phyloP scores from a whole-genome alignment of 768 basidiomycete genomes.

The Boletus subparvulus region DNA sequence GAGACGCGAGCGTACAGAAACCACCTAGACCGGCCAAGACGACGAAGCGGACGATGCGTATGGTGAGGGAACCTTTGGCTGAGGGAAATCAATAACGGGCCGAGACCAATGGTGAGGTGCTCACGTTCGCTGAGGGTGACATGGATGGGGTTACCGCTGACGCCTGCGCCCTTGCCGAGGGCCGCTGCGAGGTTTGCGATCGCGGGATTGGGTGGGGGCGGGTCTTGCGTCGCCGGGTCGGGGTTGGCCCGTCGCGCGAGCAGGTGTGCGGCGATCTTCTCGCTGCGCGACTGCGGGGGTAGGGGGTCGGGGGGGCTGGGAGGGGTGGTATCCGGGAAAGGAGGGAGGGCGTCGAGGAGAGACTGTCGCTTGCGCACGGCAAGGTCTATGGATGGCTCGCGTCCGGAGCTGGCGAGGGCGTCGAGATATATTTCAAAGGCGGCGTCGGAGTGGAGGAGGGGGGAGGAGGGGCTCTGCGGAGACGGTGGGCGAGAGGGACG shows the following conservation, averaged over 20 bases:
- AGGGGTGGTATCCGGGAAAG: conserved; percentile 17
- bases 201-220: conserved; percentile 30
- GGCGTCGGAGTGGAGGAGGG: conserved; percentile 64
- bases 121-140: conserved; percentile 82
- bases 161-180: conserved; percentile 43
- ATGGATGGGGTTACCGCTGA: conserved; percentile 62
- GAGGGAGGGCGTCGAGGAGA: conserved; percentile 45
- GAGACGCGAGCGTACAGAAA: conserved; percentile 54
- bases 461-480: conserved; percentile 62
- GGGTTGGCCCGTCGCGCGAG: conserved; percentile 30
- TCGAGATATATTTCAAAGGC: conserved; percentile 79
- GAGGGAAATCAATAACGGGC: background rate
- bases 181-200: conserved; percentile 44
- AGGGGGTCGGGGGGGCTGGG: conserved; percentile 16
- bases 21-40: conserved; percentile 53
- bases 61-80: conserved; percentile 71
- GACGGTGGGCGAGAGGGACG: conserved; percentile 1
- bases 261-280: conserved; percentile 43
- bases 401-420: conserved; percentile 59
- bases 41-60: conserved; percentile 62
- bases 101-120: conserved; percentile 25
- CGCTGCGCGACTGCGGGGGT: conserved; percentile 35
- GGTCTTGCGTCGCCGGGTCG: conserved; percentile 6
- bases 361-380: conserved; percentile 72
- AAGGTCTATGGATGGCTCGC: conserved; percentile 53